phyloP scores from a whole-genome alignment of 2,329 filamentous ascomycete species.

The Penicillium sp. region DNA sequence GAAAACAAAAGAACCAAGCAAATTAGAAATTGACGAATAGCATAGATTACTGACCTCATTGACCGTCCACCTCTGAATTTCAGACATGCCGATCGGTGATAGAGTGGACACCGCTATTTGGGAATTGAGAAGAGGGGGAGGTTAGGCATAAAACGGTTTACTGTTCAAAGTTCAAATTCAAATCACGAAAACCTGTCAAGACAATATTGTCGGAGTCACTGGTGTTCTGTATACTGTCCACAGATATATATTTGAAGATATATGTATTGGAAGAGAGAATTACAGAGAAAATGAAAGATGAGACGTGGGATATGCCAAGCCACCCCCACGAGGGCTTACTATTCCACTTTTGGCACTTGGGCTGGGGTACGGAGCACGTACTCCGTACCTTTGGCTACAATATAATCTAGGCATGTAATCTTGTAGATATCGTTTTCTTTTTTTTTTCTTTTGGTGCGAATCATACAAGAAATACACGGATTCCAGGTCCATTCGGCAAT shows the following conservation, averaged over 20 bases:
- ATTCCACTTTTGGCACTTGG: not conserved
- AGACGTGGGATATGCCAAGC: conserved; percentile 1
- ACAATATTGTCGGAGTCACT: not conserved
- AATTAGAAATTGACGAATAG: conserved; percentile 9
- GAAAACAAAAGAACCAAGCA: conserved; percentile 7
- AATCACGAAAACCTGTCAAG: not conserved
- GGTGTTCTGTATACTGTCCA: not conserved
- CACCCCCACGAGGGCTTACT: conserved; percentile 1
- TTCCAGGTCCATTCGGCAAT: not conserved
- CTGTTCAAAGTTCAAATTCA: not conserved
- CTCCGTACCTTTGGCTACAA: not conserved
- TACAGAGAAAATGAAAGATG: not conserved
- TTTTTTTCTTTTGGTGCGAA: not conserved
- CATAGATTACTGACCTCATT: conserved; percentile 39
- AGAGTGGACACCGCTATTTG: conserved; percentile 22
- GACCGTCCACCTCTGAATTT: conserved; percentile 49
- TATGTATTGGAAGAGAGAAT: not conserved
- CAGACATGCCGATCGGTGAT: conserved; percentile 31
- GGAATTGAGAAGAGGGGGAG: conserved; percentile 6
- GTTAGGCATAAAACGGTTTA: conserved; percentile 6
- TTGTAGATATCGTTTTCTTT: not conserved
- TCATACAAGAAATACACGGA: conserved; percentile 1
- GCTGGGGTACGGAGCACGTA: not conserved
- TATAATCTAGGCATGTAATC: too few species aligned
- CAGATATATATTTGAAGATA: not conserved